These are phyloP conservation scores for Microbotryum lychnidis-dioicae DNA, from an alignment of 1,284 basidiomycete genomes.

Conservation along the genomic window DNA sequence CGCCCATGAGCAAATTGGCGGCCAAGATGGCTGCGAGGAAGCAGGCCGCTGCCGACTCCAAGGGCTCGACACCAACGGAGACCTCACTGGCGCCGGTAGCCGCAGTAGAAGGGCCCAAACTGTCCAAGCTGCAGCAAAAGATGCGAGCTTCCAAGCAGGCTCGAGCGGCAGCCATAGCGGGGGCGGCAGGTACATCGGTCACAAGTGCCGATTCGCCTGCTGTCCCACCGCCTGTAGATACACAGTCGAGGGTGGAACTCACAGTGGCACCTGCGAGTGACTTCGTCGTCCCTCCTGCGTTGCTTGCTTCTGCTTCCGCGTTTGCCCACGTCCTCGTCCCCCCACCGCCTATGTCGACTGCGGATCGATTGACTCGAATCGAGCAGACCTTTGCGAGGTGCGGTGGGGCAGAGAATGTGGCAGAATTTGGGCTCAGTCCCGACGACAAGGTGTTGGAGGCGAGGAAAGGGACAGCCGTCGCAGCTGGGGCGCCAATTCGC, in stretches of 20 bases:
- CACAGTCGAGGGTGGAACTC: too few species aligned
- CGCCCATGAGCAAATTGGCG: constrained; percentile 20
- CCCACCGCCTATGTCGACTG: too few species aligned
- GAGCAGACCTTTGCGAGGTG: background rate
- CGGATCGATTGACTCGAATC: too few species aligned
- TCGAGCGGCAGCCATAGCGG: background rate
- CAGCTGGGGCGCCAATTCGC: background rate
- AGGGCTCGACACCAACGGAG: constrained; percentile 47
- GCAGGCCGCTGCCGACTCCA: background rate
- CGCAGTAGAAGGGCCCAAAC: constrained; percentile 38
- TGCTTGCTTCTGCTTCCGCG: too few species aligned
- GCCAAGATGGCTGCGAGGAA: constrained; percentile 22
- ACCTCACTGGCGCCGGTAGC: constrained; percentile 49
- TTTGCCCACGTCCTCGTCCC: too few species aligned
- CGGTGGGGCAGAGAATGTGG: constrained; percentile 20
- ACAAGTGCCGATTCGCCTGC: too few species aligned
- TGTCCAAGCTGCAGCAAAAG: constrained; percentile 50
- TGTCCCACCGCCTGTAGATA: too few species aligned
- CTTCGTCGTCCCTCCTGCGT: too few species aligned
- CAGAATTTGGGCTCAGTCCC: constrained; percentile 74
- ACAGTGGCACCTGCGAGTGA: too few species aligned
- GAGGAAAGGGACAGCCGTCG: constrained; percentile 56
- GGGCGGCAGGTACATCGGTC: too few species aligned
- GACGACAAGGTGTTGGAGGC: constrained; percentile 75
- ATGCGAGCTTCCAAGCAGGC: constrained; percentile 36